Base-by-base conservation (phyloP, 805 yeast genomes). In the Komagataella kurtzmanii region DNA sequence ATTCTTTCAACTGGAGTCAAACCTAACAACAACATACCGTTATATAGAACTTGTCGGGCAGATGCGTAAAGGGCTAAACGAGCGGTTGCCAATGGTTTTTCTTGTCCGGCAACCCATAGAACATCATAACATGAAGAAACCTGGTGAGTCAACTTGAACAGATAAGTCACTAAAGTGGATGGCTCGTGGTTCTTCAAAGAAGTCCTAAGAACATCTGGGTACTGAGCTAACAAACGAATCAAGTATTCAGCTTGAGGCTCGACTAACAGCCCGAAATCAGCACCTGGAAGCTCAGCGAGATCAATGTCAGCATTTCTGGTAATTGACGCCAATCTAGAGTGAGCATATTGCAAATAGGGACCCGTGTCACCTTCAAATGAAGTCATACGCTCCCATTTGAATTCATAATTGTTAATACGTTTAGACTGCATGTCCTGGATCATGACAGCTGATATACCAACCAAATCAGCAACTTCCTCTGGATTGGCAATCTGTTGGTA, bases 361-460 rank as follows among this genome's bases (percentile, higher is more conserved):
- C 99, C 99, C 53, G 99, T 93, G 70, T 93, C 99, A 70, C 99
- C 99, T 75, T 93, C 99, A 58, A 93, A 90, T 3, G 98, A 88
- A 47, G 86, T 77, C 97, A 93, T 93, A 74, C 99, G 85, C 61
- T 87, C 88, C 99, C 99, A 93, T 69, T 88, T 87, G 72, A 93
- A 93, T 62, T 83, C 88, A 73, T 93, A 93, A 73, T 93, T 91
- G 75, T 91, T 89, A 69, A 91, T 79, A 70, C 99, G 85, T 74
- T 93, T 93, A 55, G 96, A 82, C 71, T 88, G 95, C 98, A 93
- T 90, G 70, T 93, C 99, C 76, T 93, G 99, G 63, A 93, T 87
- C 96, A 93, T 90, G 55, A 93, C 96, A 5, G 99, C 99, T 30
- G 97, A 85, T 53, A 93, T 85, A 66, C 99, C 99, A 54, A 93